Evolutionary conservation across 2,329 filamentous ascomycete species (phyloP), one percentile per base, ranked within the genome.

Genomic region (Tolypocladium ovalisporum): DNA sequence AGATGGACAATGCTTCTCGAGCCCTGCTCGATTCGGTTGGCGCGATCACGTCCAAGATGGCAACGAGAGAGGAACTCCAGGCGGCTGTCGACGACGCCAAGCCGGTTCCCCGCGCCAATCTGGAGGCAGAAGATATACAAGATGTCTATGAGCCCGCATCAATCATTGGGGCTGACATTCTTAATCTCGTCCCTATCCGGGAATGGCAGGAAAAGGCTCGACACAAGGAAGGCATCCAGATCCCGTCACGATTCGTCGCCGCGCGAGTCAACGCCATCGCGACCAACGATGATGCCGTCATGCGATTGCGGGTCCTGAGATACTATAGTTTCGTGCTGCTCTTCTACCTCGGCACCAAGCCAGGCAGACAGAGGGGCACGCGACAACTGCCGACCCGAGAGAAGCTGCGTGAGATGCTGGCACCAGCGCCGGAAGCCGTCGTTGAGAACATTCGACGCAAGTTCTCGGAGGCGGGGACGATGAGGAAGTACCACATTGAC

Each of bases 121-220:
- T 84, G 35, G 76, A 82, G 4, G 88, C 89, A 2, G 76, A 79
- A 32, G 83, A 82, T 49, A 81, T 89, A 27, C 79, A 86, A 59
- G 86, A 91, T 58, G 88, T 91, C 40, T 94, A 94, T 71, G 77
- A 86, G 4, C 77, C 84, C 19, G 78, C 84, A 35, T 76, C 76
- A 9, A 76, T 94, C 40, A 84, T 94, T 56, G 87, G 87, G 1
- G 71, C 75, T 27, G 85, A 88, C 40, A 81, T 88, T 29, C 79
- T 91, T 69, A 81, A 83, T 55, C 74, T 83, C 15, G 77, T 94
- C 9, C 82, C 85, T 13, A 80, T 92, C 58, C 83, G 83, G 66
- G 85, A 90, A 62, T 94, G 89, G 89, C 79, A 87, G 62, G 83
- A 90, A 58, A 79, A 81, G 53, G 77, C 80, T n/a, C 79, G 80